phyloP scores from a whole-genome alignment of 2,329 filamentous ascomycete genomes.

The Trichoderma oligosporum region DNA sequence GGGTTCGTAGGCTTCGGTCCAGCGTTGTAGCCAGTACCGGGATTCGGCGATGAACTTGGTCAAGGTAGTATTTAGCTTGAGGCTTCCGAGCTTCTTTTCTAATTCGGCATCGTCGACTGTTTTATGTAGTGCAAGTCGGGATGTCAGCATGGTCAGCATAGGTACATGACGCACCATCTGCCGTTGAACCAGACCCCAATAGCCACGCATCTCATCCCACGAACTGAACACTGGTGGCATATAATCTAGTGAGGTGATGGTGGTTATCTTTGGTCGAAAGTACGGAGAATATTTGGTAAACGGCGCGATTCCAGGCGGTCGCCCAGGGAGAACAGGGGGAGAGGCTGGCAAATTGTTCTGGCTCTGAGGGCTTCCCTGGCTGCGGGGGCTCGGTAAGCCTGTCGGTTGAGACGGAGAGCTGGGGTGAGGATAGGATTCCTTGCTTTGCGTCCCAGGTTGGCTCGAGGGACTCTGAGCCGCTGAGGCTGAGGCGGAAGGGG shows the following conservation, averaged over 20 bases:
- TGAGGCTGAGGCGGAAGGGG: too few species aligned
- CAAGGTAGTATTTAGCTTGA: conserved; percentile 31
- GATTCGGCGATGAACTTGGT: conserved; percentile 35
- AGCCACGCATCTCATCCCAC: conserved; percentile 36
- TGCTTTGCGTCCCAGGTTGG: conserved; percentile 30
- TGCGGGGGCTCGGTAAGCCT: conserved; percentile 35
- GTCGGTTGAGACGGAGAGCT: conserved; percentile 19
- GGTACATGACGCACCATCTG: conserved; percentile 38
- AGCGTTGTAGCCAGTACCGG: conserved; percentile 39
- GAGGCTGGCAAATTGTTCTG: conserved; percentile 23
- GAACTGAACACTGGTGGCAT: conserved; percentile 33
- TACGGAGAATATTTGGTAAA: conserved; percentile 39
- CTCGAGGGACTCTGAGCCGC: conserved; percentile 25
- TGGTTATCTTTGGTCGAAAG: conserved; percentile 32
- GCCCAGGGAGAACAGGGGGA: conserved; percentile 19
- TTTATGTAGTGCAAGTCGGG: conserved; percentile 31
- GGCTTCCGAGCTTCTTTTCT: conserved; percentile 30
- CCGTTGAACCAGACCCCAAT: conserved; percentile 38
- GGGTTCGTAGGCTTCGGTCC: conserved; percentile 38
- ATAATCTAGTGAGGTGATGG: conserved; percentile 31
- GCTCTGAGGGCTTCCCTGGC: conserved; percentile 31
- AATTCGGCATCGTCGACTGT: conserved; percentile 29
- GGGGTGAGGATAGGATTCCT: conserved; percentile 9
- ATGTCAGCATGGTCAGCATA: conserved; percentile 32
- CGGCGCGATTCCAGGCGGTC: conserved; percentile 34